Evolutionary conservation across 2,329 filamentous ascomycete genomes (phyloP).

Genomic region (Penicillium sp.): DNA sequence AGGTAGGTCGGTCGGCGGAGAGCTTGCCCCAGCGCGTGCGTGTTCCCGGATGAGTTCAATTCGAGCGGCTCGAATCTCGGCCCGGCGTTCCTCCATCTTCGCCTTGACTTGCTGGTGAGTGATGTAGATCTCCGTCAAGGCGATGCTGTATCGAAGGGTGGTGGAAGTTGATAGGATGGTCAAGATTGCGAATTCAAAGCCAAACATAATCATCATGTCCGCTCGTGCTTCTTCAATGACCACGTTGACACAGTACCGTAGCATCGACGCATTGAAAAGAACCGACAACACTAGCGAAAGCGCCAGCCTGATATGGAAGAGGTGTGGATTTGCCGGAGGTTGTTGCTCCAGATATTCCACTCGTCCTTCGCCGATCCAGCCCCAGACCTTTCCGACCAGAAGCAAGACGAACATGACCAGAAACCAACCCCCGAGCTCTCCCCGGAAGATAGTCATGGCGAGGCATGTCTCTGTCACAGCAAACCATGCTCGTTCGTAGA

Average conservation of each 20-base stretch:
- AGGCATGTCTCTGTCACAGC: constrained; percentile 95
- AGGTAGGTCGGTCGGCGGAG: constrained; percentile 51
- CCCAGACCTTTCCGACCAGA: constrained; percentile 94
- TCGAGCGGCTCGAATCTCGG: constrained; percentile 62
- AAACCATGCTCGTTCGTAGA: constrained; percentile 98
- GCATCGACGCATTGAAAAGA: constrained; percentile 75
- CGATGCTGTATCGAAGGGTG: constrained; percentile 73
- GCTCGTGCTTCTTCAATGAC: constrained; percentile 87
- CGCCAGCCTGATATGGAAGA: constrained; percentile 84
- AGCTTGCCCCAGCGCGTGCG: constrained; percentile 38
- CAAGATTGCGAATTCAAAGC: constrained; percentile 93
- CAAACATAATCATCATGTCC: constrained; percentile 99
- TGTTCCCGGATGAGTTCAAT: constrained; percentile 48
- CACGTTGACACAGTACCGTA: constrained; percentile 77
- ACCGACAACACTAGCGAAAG: constrained; percentile 78
- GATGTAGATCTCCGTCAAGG: constrained; percentile 74
- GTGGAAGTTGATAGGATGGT: constrained; percentile 79
- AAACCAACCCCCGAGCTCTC: constrained; percentile 93
- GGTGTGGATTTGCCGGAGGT: constrained; percentile 79
- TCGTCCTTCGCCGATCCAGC: constrained; percentile 94
- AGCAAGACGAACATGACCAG: constrained; percentile 94
- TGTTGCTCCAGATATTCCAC: constrained; percentile 96
- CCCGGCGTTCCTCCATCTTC: constrained; percentile 67
- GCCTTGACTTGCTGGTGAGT: constrained; percentile 71
- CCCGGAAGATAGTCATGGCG: constrained; percentile 97